Conservation (phyloP, 257 asterid genomes). For the Ehretia macrophylla region DNA sequence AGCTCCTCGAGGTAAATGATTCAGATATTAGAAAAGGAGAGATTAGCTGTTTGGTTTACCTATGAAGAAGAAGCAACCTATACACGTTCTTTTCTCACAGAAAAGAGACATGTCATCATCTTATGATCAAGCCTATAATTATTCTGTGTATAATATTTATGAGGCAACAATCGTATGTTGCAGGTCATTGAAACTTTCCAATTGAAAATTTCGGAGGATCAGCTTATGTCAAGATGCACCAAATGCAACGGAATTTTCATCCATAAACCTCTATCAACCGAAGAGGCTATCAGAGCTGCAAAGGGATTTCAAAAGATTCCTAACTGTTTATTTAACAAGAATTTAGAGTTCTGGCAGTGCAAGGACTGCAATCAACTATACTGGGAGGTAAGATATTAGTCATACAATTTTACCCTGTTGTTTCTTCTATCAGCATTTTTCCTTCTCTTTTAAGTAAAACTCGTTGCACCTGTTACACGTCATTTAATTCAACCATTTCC, state of each 20-base stretch:
- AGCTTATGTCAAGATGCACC: conserved; percentile 85
- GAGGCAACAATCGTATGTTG: conserved; percentile 13
- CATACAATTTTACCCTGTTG: not conserved
- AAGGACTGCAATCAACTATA: conserved; percentile 88
- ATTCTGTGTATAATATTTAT: not conserved
- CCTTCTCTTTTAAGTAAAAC: not conserved
- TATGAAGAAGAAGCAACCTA: too few species aligned
- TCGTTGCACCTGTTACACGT: too few species aligned
- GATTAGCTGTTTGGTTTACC: not conserved
- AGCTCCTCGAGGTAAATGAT: conserved; percentile 67
- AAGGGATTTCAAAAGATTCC: conserved; percentile 97
- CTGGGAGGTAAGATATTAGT: conserved; percentile 73
- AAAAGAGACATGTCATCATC: not conserved
- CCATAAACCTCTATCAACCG: conserved; percentile 83
- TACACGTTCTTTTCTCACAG: not conserved
- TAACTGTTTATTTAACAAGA: conserved; percentile 73
- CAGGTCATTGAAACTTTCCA: conserved; percentile 82
- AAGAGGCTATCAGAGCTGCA: conserved; percentile 90
- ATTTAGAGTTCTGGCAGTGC: conserved; percentile 90
- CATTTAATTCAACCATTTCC: not conserved
- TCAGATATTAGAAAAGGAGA: not conserved
- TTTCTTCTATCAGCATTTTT: not conserved
- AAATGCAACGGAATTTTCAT: conserved; percentile 90
- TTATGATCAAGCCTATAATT: not conserved
- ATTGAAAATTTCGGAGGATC: conserved; percentile 66